phyloP scores from a whole-genome alignment of 139 green algal genomes.

The Pleodorina starrii region DNA sequence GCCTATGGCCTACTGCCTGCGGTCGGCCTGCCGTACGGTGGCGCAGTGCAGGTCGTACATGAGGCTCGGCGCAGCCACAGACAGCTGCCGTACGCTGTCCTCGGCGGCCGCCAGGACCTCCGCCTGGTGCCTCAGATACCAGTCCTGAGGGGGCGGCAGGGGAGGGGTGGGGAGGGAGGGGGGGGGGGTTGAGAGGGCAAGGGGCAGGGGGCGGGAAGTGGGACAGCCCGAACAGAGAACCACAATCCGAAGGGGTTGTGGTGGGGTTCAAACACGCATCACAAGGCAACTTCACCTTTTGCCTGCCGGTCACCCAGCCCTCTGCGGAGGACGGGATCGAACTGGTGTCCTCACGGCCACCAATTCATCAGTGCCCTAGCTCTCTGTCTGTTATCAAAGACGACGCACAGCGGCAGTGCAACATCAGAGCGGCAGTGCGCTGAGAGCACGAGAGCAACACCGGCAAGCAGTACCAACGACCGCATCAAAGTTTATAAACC shows the following conservation, averaged over 20 bases:
- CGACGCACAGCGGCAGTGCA: no score
- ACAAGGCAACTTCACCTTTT: no score
- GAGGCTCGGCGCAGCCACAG: background rate
- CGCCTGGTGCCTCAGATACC: slow-evolving; percentile 17
- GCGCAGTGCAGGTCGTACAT: slow-evolving; percentile 42
- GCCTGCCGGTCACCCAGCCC: no score
- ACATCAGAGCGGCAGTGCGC: background rate
- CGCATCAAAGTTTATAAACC: background rate
- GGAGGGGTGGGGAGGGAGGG: background rate
- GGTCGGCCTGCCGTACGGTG: background rate
- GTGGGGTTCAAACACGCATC: no score
- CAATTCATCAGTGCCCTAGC: no score
- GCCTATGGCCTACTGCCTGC: background rate
- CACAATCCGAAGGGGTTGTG: no score
- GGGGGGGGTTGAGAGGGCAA: no score
- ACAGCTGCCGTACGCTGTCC: slow-evolving; percentile 6
- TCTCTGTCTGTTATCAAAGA: no score
- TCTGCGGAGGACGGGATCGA: no score
- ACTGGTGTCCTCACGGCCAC: no score
- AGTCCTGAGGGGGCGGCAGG: background rate
- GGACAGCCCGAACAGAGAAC: background rate
- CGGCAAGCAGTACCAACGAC: background rate
- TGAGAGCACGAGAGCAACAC: background rate
- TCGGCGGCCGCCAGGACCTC: background rate
- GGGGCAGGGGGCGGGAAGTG: no score